Percentiles rank a stretch among this genome's conserved stretches.
These are phyloP conservation scores for Cryphonectria nitschkei DNA, from an alignment of 2,329 filamentous ascomycete genomes.

Conservation along the genomic window DNA sequence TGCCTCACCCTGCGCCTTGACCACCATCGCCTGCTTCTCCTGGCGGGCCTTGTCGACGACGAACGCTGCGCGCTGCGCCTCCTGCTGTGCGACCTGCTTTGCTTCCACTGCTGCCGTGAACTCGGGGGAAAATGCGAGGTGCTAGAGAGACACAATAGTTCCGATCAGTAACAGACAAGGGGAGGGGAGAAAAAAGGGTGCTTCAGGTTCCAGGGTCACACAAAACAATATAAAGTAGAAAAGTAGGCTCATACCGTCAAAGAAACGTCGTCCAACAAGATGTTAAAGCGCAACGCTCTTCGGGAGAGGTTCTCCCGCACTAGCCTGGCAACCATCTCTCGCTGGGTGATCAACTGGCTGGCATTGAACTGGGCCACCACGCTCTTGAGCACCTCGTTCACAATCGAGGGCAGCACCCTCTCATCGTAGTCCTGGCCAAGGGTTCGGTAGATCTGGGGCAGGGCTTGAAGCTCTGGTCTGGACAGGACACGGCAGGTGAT, in stretches of 20 bases:
- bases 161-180: conserved; percentile 33
- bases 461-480: conserved; percentile 80
- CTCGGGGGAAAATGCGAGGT: conserved; percentile 73
- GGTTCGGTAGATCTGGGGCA: conserved; percentile 97
- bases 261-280: conserved; percentile 95
- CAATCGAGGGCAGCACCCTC: conserved; percentile 93
- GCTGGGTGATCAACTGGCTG: conserved; percentile 96
- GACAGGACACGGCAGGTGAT: conserved; percentile 99
- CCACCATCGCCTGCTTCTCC: conserved; percentile 99
- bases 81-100: conserved; percentile 81
- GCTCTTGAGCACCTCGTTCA: conserved; percentile 98
- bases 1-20: conserved; percentile 98
- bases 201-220: too few relatives aligned
- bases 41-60: conserved; percentile 98
- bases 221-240: too few relatives aligned
- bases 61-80: conserved; percentile 95
- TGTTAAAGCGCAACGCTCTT: conserved; percentile 94
- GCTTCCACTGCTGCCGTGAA: conserved; percentile 75
- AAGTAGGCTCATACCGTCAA: conserved; percentile 69
- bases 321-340: conserved; percentile 91
- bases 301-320: conserved; percentile 92
- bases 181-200: too few relatives aligned
- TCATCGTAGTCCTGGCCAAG: conserved; percentile 96
- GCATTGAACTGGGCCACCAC: conserved; percentile 99
- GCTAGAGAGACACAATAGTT: conserved; percentile 45